These are phyloP conservation scores for Corylus avellana DNA, from an alignment of 306 rosid species.

Conservation along the genomic window DNA sequence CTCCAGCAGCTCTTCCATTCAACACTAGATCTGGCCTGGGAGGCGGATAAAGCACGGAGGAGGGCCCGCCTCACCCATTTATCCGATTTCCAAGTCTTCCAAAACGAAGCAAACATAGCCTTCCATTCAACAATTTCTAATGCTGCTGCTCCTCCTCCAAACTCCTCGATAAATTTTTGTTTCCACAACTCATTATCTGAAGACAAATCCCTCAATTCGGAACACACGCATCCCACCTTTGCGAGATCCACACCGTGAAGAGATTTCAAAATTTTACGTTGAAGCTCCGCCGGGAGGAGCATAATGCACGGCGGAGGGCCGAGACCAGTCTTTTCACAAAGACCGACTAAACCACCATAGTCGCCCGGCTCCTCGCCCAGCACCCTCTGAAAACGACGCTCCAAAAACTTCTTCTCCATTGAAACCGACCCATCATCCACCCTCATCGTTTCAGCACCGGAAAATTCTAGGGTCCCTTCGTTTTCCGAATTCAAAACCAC, in stretches of 20 bases:
- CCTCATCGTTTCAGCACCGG: constrained; percentile 28
- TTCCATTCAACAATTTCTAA: constrained; percentile 30
- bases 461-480: constrained; percentile 9
- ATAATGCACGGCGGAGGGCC: constrained; percentile 64
- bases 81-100: background rate
- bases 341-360: background rate
- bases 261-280: constrained; percentile 58
- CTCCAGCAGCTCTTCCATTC: no score
- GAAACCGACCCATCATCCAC: constrained; percentile 42
- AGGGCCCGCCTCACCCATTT: no score
- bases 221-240: constrained; percentile 48
- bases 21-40: no score
- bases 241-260: constrained; percentile 68
- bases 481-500: constrained; percentile 6
- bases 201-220: constrained; percentile 52
- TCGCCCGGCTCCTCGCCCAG: constrained; percentile 44
- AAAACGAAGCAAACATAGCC: constrained; percentile 27
- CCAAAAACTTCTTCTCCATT: constrained; percentile 31
- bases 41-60: no score
- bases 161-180: constrained; percentile 54
- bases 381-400: constrained; percentile 52
- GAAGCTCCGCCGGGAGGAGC: constrained; percentile 70
- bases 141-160: background rate
- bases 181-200: constrained; percentile 62
- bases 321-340: constrained; percentile 66